phyloP scores from a whole-genome alignment of 257 asterid species.

The Solanum okadae region DNA sequence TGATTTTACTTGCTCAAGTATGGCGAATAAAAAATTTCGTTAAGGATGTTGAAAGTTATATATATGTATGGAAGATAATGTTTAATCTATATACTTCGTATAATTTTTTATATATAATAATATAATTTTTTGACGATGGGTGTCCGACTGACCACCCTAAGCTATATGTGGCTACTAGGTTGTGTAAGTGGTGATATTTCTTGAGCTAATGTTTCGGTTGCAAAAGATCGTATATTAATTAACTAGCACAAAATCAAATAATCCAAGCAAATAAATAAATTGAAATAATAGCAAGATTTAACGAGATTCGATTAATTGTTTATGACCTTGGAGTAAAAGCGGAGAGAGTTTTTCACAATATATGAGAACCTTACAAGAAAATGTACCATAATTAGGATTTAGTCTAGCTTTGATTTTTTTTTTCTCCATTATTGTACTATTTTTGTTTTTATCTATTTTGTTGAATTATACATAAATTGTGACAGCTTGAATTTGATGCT shows the following conservation, averaged over 20 bases:
- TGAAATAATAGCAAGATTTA: no score
- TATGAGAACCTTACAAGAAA: not conserved
- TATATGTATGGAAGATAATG: no score
- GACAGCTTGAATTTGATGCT: not conserved
- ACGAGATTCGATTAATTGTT: no score
- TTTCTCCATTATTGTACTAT: not conserved
- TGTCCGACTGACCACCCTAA: no score
- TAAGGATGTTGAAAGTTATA: no score
- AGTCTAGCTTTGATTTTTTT: not conserved
- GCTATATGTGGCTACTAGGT: not conserved
- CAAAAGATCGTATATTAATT: not conserved
- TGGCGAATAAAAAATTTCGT: no score
- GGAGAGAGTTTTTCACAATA: not conserved
- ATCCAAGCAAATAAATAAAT: not conserved
- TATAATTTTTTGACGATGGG: no score
- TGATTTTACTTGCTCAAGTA: no score
- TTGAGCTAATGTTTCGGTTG: not conserved
- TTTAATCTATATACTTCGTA: no score
- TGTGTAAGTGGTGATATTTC: not conserved
- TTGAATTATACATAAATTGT: not conserved
- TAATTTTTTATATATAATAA: no score
- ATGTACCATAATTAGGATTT: not conserved
- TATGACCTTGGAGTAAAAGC: no score
- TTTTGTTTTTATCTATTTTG: not conserved
- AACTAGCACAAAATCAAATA: not conserved